Evolutionary conservation across 2,329 filamentous ascomycete genomes (phyloP).

Genomic region (Decorospora gaudefroyi): DNA sequence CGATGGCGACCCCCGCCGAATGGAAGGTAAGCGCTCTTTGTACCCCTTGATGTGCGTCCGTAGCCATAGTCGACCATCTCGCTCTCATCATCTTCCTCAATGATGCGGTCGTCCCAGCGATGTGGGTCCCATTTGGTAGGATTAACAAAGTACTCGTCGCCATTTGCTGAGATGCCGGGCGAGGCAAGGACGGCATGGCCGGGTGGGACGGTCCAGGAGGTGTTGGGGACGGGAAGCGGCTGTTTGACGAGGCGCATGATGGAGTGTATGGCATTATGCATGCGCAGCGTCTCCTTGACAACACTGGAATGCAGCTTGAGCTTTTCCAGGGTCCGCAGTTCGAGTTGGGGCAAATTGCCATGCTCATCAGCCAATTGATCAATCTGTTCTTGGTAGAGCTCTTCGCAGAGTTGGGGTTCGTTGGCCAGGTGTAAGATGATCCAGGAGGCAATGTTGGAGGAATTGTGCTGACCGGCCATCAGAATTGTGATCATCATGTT

Average conservation of each 20-base stretch:
- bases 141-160: neutral
- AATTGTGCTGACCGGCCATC: slow-evolving; percentile 2
- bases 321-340: slow-evolving; percentile 1
- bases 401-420: slow-evolving; percentile 2
- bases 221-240: neutral
- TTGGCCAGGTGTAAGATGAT: slow-evolving; percentile 2
- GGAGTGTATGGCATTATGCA: slow-evolving; percentile 1
- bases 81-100: slow-evolving; percentile 2
- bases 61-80: slow-evolving; percentile 3
- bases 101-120: slow-evolving; percentile 1
- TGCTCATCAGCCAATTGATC: slow-evolving; percentile 3
- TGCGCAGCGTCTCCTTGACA: slow-evolving; percentile 2
- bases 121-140: slow-evolving; percentile 1
- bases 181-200: neutral
- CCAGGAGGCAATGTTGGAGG: slow-evolving; percentile 1
- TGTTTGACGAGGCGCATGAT: slow-evolving; percentile 3
- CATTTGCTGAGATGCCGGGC: slow-evolving; percentile 1
- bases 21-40: slow-evolving; percentile 76
- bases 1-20: slow-evolving; percentile 87
- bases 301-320: slow-evolving; percentile 2
- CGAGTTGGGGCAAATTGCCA: slow-evolving; percentile 1
- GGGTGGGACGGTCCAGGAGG: neutral
- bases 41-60: neutral
- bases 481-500: slow-evolving; percentile 3
- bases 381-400: slow-evolving; percentile 3